phyloP scores from a whole-genome alignment of 768 basidiomycete genomes.

The Boletus rubropictus region DNA sequence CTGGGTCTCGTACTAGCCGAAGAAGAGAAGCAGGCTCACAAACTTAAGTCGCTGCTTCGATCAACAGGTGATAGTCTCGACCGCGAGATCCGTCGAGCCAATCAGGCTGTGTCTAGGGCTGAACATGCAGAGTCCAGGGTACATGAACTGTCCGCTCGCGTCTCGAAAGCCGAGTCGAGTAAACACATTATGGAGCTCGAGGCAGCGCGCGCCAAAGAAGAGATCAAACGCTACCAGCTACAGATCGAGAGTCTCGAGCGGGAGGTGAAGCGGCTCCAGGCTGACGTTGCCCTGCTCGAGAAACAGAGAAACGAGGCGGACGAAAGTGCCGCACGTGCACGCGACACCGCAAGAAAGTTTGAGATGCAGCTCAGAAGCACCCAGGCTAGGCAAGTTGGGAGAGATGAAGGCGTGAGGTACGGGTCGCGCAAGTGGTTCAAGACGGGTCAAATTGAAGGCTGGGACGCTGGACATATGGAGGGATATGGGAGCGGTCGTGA shows the following conservation, averaged over 20 bases:
- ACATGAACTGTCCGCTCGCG: slow-evolving; percentile 35
- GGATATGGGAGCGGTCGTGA: slow-evolving; percentile 43
- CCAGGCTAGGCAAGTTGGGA: slow-evolving; percentile 39
- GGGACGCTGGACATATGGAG: slow-evolving; percentile 40
- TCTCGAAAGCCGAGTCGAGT: slow-evolving; percentile 38
- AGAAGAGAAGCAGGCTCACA: slow-evolving; percentile 53
- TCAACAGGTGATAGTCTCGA: slow-evolving; percentile 50
- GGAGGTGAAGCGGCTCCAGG: slow-evolving; percentile 36
- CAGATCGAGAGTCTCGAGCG: slow-evolving; percentile 44
- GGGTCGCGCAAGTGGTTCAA: slow-evolving; percentile 42
- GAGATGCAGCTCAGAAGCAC: slow-evolving; percentile 40
- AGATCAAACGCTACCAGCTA: slow-evolving; percentile 42
- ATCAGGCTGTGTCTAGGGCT: slow-evolving; percentile 45
- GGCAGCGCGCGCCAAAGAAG: slow-evolving; percentile 38
- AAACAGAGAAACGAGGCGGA: slow-evolving; percentile 38
- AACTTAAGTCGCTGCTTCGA: slow-evolving; percentile 49
- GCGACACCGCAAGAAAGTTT: slow-evolving; percentile 39
- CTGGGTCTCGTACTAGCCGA: slow-evolving; percentile 43
- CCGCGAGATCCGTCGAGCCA: slow-evolving; percentile 50
- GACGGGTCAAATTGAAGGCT: slow-evolving; percentile 41
- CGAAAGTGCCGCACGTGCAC: slow-evolving; percentile 37
- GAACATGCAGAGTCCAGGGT: slow-evolving; percentile 46
- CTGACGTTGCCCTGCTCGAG: slow-evolving; percentile 31
- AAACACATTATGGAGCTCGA: slow-evolving; percentile 37
- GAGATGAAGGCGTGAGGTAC: slow-evolving; percentile 38